A percentile compares a stretch with the other conserved stretches of the same genome.
Conservation (phyloP, 495 filamentous ascomycete species). For the Xylaria acuta region DNA sequence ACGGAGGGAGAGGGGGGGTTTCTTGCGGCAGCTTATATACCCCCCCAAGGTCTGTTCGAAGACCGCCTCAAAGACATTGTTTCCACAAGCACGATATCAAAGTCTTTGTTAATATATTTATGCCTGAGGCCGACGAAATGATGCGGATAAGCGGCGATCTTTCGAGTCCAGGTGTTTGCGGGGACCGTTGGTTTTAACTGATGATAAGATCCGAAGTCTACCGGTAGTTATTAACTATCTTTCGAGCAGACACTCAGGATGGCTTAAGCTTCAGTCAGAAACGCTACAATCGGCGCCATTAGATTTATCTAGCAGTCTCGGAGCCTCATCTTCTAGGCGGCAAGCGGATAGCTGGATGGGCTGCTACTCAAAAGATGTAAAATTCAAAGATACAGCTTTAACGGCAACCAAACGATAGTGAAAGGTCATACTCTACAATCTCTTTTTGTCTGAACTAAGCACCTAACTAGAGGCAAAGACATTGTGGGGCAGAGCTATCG, state of each 20-base stretch:
- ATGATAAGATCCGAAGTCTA: not conserved
- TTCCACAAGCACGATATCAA: not conserved
- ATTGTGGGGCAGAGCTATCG: not conserved
- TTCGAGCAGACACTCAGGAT: not conserved
- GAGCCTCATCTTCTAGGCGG: not conserved
- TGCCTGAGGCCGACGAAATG: not conserved
- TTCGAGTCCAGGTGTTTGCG: not conserved
- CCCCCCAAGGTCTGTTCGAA: not conserved
- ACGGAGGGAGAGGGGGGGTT: not conserved
- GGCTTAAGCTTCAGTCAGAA: not conserved
- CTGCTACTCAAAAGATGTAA: not conserved
- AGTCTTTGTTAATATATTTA: not conserved
- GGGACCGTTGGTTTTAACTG: not conserved
- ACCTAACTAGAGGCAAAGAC: not conserved
- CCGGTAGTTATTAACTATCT: not conserved
- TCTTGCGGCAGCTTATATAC: not conserved
- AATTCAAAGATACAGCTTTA: not conserved
- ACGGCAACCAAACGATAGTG: not conserved
- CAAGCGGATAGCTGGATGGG: not conserved
- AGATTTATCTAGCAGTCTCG: not conserved
- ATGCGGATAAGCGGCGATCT: not conserved
- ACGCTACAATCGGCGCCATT: not conserved
- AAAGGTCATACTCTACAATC: not conserved
- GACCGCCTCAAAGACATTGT: not conserved
- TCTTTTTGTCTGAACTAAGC: constrained; percentile 1